Base-by-base conservation (phyloP, 768 basidiomycete species). In the Naematelia encephala region DNA sequence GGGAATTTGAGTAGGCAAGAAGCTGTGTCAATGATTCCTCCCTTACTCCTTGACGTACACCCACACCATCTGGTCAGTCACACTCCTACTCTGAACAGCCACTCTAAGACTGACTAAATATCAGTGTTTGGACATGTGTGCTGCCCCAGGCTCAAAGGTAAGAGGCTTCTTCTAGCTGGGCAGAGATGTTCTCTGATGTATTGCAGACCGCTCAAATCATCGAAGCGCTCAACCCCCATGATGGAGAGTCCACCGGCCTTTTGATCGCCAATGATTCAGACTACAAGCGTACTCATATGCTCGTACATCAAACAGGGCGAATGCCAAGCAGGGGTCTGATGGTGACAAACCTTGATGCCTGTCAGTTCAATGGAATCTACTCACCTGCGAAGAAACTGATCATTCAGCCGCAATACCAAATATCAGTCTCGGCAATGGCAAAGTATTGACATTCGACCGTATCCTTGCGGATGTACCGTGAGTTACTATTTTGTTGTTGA, bases 11-110 rank as follows among this genome's bases (percentile, higher is more conserved):
- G 91, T 11, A 81, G 96, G 21, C 93, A 97, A 77, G 96, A 99
- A 78, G 92, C 91, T 16, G 96, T 99, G 58, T 94, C 91, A 74
- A 99, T 99, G 96, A 81, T 99, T n/a, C 96, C 96, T 4, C 94
- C 96, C 0, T 83, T 99, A 1, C 86, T 98, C 66, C 84, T 99
- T 29, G 89, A 91, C 56, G 90, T 98, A n/a, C 82, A 90, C 69
- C 90, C 96, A 0, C 88, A 96, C 73, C 94, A 98, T 75, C 86
- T 70, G 51, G 82, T 78, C 10, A 44, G 74, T 70, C 46, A 26
- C n/a, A n/a, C 16, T 34, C n/a, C 19, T 13, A 2, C 16, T 4
- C 28, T 27, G 19, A 48, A 47, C 25, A 8, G 46, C 5, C 13
- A 26, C 1, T 21, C 4, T 1, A 19, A 19, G 19, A 21, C 12